These are phyloP conservation scores for Phialocephala sp. DNA, from an alignment of 2,329 filamentous ascomycete species.

Conservation along the genomic window DNA sequence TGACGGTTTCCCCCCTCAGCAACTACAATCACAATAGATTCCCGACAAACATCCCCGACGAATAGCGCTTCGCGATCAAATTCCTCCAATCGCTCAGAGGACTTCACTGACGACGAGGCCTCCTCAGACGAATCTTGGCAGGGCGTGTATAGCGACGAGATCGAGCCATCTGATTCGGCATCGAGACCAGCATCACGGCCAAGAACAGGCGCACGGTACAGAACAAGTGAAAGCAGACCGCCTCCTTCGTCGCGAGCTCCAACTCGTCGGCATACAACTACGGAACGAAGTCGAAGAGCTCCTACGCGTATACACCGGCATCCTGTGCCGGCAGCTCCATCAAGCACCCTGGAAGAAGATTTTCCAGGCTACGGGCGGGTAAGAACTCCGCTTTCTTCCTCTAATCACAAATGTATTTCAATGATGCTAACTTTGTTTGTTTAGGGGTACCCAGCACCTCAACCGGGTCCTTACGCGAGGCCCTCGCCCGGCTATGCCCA, in stretches of 20 bases:
- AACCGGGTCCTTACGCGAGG: slow-evolving; percentile 35
- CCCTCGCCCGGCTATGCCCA: slow-evolving; percentile 40
- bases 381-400: background rate
- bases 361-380: slow-evolving; percentile 54
- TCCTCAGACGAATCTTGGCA: slow-evolving; percentile 42
- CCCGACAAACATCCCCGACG: slow-evolving; percentile 32
- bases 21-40: slow-evolving; percentile 38
- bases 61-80: slow-evolving; percentile 39
- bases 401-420: background rate
- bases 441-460: slow-evolving; percentile 41
- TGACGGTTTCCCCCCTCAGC: slow-evolving; percentile 10
- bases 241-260: slow-evolving; percentile 48
- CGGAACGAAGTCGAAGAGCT: slow-evolving; percentile 44
- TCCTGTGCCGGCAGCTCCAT: slow-evolving; percentile 56
- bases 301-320: slow-evolving; percentile 49
- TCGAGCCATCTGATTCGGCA: slow-evolving; percentile 65
- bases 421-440: background rate
- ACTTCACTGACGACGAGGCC: slow-evolving; percentile 40
- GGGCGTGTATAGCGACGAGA: slow-evolving; percentile 51
- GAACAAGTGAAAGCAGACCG: slow-evolving; percentile 42
- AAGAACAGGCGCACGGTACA: slow-evolving; percentile 33
- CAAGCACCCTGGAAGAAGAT: slow-evolving; percentile 72
- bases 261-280: slow-evolving; percentile 44
- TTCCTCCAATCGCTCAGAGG: slow-evolving; percentile 33
- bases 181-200: slow-evolving; percentile 53